These are phyloP conservation scores for Candida mesenterica DNA, from an alignment of 1,139 yeast genomes.

Conservation along the genomic window DNA sequence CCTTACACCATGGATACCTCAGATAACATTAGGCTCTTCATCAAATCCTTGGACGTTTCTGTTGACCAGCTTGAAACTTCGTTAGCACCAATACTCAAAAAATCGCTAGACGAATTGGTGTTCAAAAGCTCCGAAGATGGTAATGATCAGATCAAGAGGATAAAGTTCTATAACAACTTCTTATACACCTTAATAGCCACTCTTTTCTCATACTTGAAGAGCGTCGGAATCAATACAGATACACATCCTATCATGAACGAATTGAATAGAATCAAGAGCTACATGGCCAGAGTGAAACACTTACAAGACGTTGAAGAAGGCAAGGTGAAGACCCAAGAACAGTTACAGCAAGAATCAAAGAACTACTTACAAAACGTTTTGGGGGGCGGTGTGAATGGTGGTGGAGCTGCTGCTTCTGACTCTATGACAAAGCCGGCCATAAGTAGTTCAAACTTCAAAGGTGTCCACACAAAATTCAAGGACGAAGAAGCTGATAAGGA, in stretches of 20 bases:
- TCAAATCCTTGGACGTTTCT: conserved; percentile 29
- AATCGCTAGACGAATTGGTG: conserved; percentile 33
- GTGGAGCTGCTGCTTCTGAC: conserved; percentile 30
- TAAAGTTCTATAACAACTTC: conserved; percentile 38
- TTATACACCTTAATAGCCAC: conserved; percentile 47
- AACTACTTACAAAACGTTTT: conserved; percentile 47
- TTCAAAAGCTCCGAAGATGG: conserved; percentile 22
- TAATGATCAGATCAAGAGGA: conserved; percentile 35
- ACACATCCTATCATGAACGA: conserved; percentile 69
- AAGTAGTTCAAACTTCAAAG: conserved; percentile 54
- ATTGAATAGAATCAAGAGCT: conserved; percentile 63
- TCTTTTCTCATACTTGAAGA: conserved; percentile 57
- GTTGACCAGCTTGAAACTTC: conserved; percentile 29
- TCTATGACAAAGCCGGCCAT: conserved; percentile 51
- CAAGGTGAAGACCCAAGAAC: conserved; percentile 16
- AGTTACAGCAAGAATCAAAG: conserved; percentile 26
- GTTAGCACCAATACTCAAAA: conserved; percentile 34
- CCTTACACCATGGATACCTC: conserved; percentile 47
- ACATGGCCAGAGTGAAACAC: conserved; percentile 60
- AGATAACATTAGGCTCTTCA: conserved; percentile 30
- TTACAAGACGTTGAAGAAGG: conserved; percentile 26
- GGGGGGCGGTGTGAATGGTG: conserved; percentile 32
- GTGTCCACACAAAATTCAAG: conserved; percentile 57
- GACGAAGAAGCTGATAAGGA: conserved; percentile 17
- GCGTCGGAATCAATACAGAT: conserved; percentile 57